Conservation (phyloP, 768 basidiomycete species). For the Plicaturopsis crispa region DNA sequence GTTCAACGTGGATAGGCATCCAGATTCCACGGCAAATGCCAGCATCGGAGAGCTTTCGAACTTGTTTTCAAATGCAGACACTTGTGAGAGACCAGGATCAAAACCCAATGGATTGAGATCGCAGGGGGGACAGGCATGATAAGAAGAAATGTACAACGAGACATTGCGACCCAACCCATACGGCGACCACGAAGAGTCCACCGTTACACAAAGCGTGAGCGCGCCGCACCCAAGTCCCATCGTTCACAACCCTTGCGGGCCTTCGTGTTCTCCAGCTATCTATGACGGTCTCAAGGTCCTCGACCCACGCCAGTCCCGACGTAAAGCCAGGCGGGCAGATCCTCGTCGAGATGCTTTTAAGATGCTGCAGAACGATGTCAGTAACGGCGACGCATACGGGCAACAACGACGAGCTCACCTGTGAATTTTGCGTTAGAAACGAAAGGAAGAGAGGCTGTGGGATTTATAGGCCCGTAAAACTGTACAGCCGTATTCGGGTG, state of each 20-base stretch:
- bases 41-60: too few species aligned
- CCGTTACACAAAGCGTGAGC: conserved; percentile 30
- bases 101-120: too few species aligned
- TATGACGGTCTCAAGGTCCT: conserved; percentile 87
- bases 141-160: conserved; percentile 93
- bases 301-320: conserved; percentile 63
- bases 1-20: too few species aligned
- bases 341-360: conserved; percentile 90
- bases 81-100: too few species aligned
- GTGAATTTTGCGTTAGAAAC: conserved; percentile 50
- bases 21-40: too few species aligned
- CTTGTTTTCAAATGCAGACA: too few species aligned
- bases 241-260: conserved; percentile 33
- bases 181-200: conserved; percentile 57
- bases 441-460: not conserved
- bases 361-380: conserved; percentile 35
- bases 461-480: conserved; percentile 23
- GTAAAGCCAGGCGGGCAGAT: conserved; percentile 49
- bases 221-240: conserved; percentile 90
- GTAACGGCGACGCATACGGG: conserved; percentile 1
- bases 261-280: conserved; percentile 61
- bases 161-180: conserved; percentile 81
- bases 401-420: conserved; percentile 37
- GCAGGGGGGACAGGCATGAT: too few species aligned
- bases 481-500: conserved; percentile 29